Conservation (phyloP, 2,329 filamentous ascomycete genomes). For the Botrytis cinerea region DNA sequence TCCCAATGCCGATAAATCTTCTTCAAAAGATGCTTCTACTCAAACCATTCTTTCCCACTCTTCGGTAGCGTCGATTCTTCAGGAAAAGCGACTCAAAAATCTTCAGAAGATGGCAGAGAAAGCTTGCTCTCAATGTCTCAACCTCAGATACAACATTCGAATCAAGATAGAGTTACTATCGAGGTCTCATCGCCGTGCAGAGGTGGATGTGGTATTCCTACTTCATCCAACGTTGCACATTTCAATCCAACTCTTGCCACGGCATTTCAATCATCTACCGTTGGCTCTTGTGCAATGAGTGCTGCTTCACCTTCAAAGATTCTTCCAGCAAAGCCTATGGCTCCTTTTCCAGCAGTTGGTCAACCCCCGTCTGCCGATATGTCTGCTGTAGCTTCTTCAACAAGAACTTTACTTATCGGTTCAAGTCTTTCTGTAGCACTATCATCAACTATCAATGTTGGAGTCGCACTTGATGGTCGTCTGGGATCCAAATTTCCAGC, state of each 20-base stretch:
- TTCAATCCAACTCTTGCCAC: not conserved
- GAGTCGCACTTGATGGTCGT: not conserved
- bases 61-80: too few relatives aligned
- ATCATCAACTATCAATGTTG: not conserved
- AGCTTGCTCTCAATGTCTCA: not conserved
- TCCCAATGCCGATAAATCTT: not conserved
- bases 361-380: not conserved
- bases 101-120: not conserved
- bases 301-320: not conserved
- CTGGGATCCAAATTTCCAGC: not conserved
- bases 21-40: too few relatives aligned
- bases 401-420: not conserved
- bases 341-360: not conserved
- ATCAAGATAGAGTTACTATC: not conserved
- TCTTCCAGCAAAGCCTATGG: not conserved
- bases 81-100: not conserved
- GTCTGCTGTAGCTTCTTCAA: not conserved
- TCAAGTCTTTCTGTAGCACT: not conserved
- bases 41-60: too few relatives aligned
- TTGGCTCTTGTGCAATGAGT: not conserved
- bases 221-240: not conserved
- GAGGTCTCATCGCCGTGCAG: too few relatives aligned
- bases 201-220: not conserved
- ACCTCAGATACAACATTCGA: not conserved
- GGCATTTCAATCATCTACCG: not conserved